Evolutionary conservation across 768 basidiomycete genomes (phyloP), one percentile per base, ranked within the genome.

Genomic region (Austroboletus eburneus): DNA sequence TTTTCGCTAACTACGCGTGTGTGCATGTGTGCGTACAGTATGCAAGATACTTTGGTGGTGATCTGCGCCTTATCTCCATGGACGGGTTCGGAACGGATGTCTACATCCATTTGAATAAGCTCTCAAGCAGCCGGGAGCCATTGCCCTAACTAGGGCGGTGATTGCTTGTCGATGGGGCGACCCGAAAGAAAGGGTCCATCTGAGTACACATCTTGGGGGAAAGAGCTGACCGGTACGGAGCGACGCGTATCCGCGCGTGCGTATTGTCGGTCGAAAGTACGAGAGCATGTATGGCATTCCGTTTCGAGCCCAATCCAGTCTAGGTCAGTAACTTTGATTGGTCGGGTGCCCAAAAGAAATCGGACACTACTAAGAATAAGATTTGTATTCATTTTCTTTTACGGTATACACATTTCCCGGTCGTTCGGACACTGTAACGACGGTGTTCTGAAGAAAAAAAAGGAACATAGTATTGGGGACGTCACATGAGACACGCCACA

Each of bases 31-130:
- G 29, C 37, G 25, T 34, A n/a, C n/a, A 91, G 81, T 99, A 98
- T 58, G 93, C 94, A 0, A 74, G 95, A 39, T 99, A 96, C 64
- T 96, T 97, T 59, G 95, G 91, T 0, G 90, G 91, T 0, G 94
- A 98, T 65, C 70, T 99, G 23, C 76, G 90, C 16, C 67, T 99
- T 46, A 99, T 99, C 52, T 87, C 92, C 35, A 98, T 99, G 94
- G 96, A 99, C 52, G 95, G 96, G n/a, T 92, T 88, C 60, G 91
- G 92, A 9, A 92, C 89, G 29, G 92, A 95, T 61, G 88, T 93
- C 3, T 95, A 94, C 62, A 91, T 95, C 52, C 92, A 94, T 63
- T 70, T 93, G 43, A 93, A 93, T 62, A 76, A 85, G 39, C 75
- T 93, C 14, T 89, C 87, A 9, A 90, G 59, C n/a, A 60, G 60